Evolutionary conservation across 177 flowering plant species (phyloP).

Genomic region (Telopea speciosissima): DNA sequence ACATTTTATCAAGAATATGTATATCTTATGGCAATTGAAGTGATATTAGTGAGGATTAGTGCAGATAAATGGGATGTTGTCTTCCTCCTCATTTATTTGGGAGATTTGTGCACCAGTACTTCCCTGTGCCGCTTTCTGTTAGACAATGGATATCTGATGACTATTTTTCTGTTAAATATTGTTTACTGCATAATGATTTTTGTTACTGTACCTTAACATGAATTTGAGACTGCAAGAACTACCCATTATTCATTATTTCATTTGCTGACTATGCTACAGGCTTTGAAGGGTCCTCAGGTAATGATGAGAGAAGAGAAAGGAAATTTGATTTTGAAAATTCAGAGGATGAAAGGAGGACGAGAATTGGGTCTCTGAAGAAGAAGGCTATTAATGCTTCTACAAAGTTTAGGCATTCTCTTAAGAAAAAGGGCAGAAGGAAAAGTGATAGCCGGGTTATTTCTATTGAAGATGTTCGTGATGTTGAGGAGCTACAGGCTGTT

Average conservation of each 20-base stretch:
- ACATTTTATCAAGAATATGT: neutral
- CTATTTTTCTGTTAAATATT: neutral
- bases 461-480: constrained; percentile 70
- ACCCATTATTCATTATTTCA: neutral
- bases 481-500: constrained; percentile 59
- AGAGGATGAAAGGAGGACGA: constrained; percentile 68
- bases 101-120: no score
- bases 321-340: constrained; percentile 61
- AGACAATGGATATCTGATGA: neutral
- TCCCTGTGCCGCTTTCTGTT: neutral
- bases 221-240: neutral
- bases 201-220: neutral
- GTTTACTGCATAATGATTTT: neutral
- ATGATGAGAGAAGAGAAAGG: constrained; percentile 34
- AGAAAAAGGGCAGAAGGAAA: constrained; percentile 46
- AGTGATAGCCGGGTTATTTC: constrained; percentile 31
- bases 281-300: constrained; percentile 10
- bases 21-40: neutral
- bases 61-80: neutral
- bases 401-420: constrained; percentile 51
- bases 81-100: neutral
- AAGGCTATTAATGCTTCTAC: constrained; percentile 65
- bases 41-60: neutral
- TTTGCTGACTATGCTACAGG: neutral
- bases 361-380: constrained; percentile 57